Percentiles rank a stretch among this genome's conserved stretches.
phyloP scores from a whole-genome alignment of 73 alveolate genomes.

The Tetrahymena elliotti region DNA sequence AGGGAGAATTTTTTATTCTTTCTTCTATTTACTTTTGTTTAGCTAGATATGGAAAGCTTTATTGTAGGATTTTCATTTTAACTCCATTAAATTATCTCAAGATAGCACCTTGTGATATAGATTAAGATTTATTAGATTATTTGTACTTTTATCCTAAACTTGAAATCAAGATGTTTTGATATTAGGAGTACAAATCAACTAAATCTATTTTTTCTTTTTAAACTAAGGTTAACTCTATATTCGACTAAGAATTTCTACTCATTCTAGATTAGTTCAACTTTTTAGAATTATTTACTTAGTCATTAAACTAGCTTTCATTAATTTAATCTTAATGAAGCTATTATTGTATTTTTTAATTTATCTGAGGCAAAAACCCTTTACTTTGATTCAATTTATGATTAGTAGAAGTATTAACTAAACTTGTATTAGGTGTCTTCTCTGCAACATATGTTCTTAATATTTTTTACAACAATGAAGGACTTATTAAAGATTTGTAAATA shows the following conservation, averaged over 20 bases:
- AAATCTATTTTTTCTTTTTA: neutral
- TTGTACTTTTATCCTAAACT: neutral
- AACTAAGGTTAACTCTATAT: neutral
- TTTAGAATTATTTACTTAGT: neutral
- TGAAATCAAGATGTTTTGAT: neutral
- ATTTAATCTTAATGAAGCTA: neutral
- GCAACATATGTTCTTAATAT: neutral
- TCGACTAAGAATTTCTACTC: neutral
- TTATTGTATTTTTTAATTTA: neutral
- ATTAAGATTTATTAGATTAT: neutral
- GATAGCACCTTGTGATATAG: neutral
- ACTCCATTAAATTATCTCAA: neutral
- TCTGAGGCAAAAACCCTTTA: neutral
- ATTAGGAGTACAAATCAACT: neutral
- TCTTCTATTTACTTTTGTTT: neutral
- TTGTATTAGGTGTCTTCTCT: neutral
- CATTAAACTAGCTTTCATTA: neutral
- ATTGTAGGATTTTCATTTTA: neutral
- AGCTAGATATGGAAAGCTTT: neutral
- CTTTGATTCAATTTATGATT: neutral
- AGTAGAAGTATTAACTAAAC: neutral
- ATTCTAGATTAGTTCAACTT: neutral
- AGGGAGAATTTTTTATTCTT: neutral
- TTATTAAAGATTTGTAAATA: neutral
- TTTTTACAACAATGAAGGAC: neutral